Percentiles rank a stretch among this genome's conserved stretches.
Evolutionary conservation across 225 moss, liverwort and hornwort genomes (phyloP).

Genomic region (Rhytidiadelphus loreus): DNA sequence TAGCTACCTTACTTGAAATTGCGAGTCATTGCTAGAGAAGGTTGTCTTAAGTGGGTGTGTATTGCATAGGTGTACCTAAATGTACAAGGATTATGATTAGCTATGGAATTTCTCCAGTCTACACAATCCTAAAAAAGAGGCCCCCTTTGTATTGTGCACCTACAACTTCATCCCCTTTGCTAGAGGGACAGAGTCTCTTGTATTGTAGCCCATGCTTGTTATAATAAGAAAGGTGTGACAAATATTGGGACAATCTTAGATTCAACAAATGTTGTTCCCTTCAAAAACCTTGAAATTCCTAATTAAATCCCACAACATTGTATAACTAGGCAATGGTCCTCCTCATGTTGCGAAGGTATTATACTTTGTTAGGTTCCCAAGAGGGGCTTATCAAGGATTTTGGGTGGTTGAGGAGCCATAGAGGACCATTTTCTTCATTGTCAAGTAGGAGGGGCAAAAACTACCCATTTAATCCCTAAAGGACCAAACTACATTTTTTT

Average conservation of each 20-base stretch:
- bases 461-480: no score
- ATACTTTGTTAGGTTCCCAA: no score
- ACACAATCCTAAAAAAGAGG: neutral
- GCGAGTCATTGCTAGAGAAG: neutral
- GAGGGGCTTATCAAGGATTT: no score
- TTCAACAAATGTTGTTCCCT: neutral
- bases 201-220: neutral
- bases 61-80: neutral
- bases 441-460: no score
- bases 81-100: neutral
- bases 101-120: neutral
- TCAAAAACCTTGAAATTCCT: neutral
- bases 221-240: neutral
- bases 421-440: no score
- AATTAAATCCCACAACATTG: neutral
- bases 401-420: no score
- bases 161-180: neutral
- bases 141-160: neutral
- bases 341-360: no score
- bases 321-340: neutral
- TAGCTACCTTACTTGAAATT: neutral
- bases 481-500: no score
- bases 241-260: neutral
- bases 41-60: accelerated
- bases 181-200: neutral